phyloP scores from a whole-genome alignment of 2,329 filamentous ascomycete genomes.

The Aspergillus novoparasiticus region DNA sequence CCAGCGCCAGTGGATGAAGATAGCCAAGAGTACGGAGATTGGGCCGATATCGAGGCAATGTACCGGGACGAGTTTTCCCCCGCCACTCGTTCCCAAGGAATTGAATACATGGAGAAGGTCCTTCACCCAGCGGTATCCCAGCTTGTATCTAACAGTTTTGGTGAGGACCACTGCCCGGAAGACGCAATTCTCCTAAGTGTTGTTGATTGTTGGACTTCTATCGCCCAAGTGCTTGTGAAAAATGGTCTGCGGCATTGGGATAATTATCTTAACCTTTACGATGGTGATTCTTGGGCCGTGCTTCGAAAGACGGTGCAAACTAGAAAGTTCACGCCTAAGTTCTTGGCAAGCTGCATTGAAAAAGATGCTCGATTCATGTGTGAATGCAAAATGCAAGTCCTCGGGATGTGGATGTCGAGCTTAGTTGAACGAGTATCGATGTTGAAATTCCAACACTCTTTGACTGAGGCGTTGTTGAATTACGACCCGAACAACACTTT shows the following conservation, averaged over 20 bases:
- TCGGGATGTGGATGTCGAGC: conserved; percentile 57
- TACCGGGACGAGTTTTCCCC: conserved; percentile 33
- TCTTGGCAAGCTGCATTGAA: conserved; percentile 48
- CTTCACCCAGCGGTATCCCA: conserved; percentile 54
- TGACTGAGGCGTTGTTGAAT: conserved; percentile 59
- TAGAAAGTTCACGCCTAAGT: conserved; percentile 50
- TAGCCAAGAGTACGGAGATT: conserved; percentile 67
- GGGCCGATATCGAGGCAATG: conserved; percentile 55
- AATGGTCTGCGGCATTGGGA: conserved; percentile 55
- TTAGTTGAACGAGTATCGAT: conserved; percentile 62
- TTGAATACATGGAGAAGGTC: conserved; percentile 42
- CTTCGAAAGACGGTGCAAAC: conserved; percentile 51
- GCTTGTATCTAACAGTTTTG: conserved; percentile 63
- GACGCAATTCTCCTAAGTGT: conserved; percentile 56
- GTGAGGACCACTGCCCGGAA: conserved; percentile 58
- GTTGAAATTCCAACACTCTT: conserved; percentile 62
- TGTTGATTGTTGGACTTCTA: conserved; percentile 58
- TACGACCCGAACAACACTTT: conserved; percentile 49
- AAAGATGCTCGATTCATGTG: conserved; percentile 44
- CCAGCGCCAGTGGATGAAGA: conserved; percentile 54
- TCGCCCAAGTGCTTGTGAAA: conserved; percentile 53
- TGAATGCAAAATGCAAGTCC: conserved; percentile 51
- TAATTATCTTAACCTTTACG: conserved; percentile 58
- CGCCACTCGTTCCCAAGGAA: conserved; percentile 21
- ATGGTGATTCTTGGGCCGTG: conserved; percentile 51